Conservation (phyloP, 129 eudicot genomes). For the Sambucus nigra region DNA sequence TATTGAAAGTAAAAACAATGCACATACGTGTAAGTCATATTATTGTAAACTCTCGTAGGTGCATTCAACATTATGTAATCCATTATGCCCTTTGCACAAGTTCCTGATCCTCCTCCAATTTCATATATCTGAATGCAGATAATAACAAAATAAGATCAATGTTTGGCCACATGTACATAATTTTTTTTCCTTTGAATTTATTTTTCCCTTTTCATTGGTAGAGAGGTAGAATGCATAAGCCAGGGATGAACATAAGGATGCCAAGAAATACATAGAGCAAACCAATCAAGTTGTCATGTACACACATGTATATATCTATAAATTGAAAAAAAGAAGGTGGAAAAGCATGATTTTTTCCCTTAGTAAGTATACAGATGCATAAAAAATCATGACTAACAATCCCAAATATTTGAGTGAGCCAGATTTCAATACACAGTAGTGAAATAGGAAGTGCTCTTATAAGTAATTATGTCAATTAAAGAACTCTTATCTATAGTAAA, state of each 20-base stretch:
- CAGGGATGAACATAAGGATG: background rate
- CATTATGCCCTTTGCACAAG: constrained; percentile 99
- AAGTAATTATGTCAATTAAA: too few species aligned
- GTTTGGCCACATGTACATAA: constrained; percentile 14
- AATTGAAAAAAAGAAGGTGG: too few species aligned
- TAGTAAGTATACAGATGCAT: background rate
- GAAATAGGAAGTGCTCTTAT: too few species aligned
- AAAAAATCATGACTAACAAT: background rate
- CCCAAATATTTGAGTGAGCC: background rate
- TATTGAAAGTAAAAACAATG: constrained; percentile 6
- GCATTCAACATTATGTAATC: constrained; percentile 95
- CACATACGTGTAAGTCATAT: constrained; percentile 80
- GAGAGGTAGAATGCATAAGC: background rate
- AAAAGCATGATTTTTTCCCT: background rate
- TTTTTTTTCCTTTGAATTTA: background rate
- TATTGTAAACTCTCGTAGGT: constrained; percentile 81
- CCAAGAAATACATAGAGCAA: too few species aligned
- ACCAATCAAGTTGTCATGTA: too few species aligned
- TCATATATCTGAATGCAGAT: constrained; percentile 69
- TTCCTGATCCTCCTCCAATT: constrained; percentile 99
- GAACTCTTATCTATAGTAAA: too few species aligned
- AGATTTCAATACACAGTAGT: too few species aligned
- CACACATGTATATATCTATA: too few species aligned
- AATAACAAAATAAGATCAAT: constrained; percentile 12
- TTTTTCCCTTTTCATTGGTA: background rate